A percentile compares a stretch with the other conserved stretches of the same genome.
Conservation (phyloP, 345 rosid species). For the Murraya koenigii region DNA sequence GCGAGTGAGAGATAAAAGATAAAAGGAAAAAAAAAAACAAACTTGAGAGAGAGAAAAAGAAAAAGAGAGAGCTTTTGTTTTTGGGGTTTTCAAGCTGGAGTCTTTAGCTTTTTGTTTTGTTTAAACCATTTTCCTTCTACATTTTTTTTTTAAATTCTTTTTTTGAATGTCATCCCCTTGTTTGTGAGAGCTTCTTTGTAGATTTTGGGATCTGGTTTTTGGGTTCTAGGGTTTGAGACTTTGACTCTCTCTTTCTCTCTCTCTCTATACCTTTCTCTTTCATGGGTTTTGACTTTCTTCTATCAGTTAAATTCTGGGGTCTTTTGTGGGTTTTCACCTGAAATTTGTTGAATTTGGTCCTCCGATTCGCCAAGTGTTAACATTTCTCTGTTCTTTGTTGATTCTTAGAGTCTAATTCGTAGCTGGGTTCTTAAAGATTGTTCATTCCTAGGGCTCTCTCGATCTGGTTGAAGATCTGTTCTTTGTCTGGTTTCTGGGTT, state of each 20-base stretch:
- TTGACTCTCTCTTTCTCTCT: slow-evolving; percentile 39
- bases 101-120: slow-evolving; percentile 1
- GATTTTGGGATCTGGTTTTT: slow-evolving; percentile 56
- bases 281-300: slow-evolving; percentile 50
- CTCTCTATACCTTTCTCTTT: slow-evolving; percentile 29
- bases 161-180: slow-evolving; percentile 11
- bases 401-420: slow-evolving; percentile 6
- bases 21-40: not conserved
- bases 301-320: slow-evolving; percentile 23
- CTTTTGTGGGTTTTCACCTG: slow-evolving; percentile 23
- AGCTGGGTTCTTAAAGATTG: slow-evolving; percentile 21
- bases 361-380: not conserved
- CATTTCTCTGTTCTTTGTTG: not conserved
- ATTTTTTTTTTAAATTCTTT: slow-evolving; percentile 15
- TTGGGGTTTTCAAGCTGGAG: slow-evolving; percentile 9
- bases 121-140: slow-evolving; percentile 18
- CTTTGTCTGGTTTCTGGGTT: slow-evolving; percentile 21
- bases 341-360: slow-evolving; percentile 7
- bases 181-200: slow-evolving; percentile 14
- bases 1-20: slow-evolving; percentile 9
- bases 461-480: slow-evolving; percentile 34
- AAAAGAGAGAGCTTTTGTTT: not conserved
- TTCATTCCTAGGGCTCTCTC: slow-evolving; percentile 25
- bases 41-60: not conserved
- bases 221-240: slow-evolving; percentile 55